Evolutionary conservation across 2,329 filamentous ascomycete genomes (phyloP).

Genomic region (Paraphoma chrysanthemicola): DNA sequence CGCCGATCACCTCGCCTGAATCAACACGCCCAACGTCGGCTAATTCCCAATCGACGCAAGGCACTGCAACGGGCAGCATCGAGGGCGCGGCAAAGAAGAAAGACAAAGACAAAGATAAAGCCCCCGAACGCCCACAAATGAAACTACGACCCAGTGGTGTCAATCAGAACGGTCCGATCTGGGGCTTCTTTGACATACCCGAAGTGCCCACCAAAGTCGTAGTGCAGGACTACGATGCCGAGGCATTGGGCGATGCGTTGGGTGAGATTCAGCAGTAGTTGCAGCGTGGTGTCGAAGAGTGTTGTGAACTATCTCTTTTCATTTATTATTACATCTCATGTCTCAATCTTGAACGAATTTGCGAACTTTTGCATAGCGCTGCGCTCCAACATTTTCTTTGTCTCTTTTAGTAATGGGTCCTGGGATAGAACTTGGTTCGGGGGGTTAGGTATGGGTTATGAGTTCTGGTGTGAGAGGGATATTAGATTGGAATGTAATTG

Average conservation of each 20-base stretch:
- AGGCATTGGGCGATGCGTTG: conserved; percentile 47
- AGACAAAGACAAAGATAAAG: conserved; percentile 18
- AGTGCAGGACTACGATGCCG: conserved; percentile 46
- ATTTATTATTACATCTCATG: too few relatives aligned
- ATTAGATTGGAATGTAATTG: neutral
- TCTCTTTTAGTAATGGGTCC: neutral
- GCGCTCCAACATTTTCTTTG: neutral
- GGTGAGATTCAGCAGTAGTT: conserved; percentile 19
- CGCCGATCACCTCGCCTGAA: conserved; percentile 35
- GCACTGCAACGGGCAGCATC: conserved; percentile 11
- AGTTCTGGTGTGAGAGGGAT: neutral
- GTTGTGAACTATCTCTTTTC: too few relatives aligned
- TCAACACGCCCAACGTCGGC: conserved; percentile 26
- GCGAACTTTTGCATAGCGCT: neutral
- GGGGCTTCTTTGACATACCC: conserved; percentile 47
- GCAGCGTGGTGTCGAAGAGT: too few relatives aligned
- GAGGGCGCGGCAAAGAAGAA: conserved; percentile 12
- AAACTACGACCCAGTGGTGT: conserved; percentile 43
- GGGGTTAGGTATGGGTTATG: neutral
- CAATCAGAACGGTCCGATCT: conserved; percentile 48
- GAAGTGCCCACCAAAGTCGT: conserved; percentile 43
- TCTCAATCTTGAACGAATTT: neutral
- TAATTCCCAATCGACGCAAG: conserved; percentile 20
- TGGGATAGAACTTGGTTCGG: neutral
- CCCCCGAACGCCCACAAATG: neutral